These are phyloP conservation scores for Pleurotus tuber-regium DNA, from an alignment of 768 basidiomycete genomes.

Conservation along the genomic window DNA sequence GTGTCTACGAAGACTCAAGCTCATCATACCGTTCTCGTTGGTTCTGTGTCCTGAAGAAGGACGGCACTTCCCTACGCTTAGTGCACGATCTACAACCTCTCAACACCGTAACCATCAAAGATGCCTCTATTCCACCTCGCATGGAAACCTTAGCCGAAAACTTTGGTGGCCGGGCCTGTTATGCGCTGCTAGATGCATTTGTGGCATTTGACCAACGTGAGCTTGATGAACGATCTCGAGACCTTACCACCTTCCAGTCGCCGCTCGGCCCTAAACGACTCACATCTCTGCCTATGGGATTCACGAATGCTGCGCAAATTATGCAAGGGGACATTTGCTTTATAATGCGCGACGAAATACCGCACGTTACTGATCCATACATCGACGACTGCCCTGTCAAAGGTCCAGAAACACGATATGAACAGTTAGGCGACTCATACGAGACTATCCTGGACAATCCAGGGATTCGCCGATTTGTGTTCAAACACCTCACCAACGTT, in stretches of 20 bases:
- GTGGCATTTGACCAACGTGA: constrained; percentile 33
- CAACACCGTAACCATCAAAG: too few species aligned
- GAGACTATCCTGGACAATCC: constrained; percentile 36
- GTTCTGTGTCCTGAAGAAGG: constrained; percentile 38
- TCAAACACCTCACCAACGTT: constrained; percentile 33
- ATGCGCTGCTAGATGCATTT: constrained; percentile 30
- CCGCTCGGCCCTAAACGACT: constrained; percentile 28
- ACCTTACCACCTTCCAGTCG: constrained; percentile 40
- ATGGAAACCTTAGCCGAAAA: constrained; percentile 29
- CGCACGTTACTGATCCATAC: constrained; percentile 29
- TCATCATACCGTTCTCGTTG: constrained; percentile 35
- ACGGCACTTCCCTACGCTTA: too few species aligned
- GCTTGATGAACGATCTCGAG: constrained; percentile 21
- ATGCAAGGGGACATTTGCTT: constrained; percentile 37
- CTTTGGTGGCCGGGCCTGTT: constrained; percentile 30
- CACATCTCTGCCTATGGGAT: constrained; percentile 36
- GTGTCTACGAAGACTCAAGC: constrained; percentile 38
- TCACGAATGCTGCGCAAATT: constrained; percentile 34
- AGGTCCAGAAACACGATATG: constrained; percentile 27
- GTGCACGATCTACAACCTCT: too few species aligned
- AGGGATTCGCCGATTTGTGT: constrained; percentile 34
- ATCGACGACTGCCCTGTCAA: too few species aligned
- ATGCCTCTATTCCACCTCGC: constrained; percentile 28
- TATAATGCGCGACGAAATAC: constrained; percentile 38
- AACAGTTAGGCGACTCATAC: constrained; percentile 20